A percentile compares a stretch with the other conserved stretches of the same genome.
These are phyloP conservation scores for Scopulariopsis brevicaulis DNA, from an alignment of 2,329 filamentous ascomycete genomes.

Conservation along the genomic window DNA sequence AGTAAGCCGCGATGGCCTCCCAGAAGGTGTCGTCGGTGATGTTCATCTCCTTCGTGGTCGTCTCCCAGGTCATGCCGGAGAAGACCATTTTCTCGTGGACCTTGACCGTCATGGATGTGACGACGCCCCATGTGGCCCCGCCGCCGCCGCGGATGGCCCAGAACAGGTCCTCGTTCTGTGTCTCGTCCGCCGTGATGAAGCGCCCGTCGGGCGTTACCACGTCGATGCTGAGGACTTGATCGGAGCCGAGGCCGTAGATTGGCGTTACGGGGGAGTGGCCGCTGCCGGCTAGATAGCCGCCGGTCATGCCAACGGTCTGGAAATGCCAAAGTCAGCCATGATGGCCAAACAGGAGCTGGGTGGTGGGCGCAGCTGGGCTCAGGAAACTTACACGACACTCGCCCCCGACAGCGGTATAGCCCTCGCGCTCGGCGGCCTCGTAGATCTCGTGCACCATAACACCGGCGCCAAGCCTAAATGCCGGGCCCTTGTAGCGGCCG, in stretches of 20 bases:
- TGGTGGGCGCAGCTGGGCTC: neutral
- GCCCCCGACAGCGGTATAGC: constrained; percentile 38
- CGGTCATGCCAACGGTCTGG: constrained; percentile 41
- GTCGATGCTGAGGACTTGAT: constrained; percentile 34
- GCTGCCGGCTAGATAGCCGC: constrained; percentile 50
- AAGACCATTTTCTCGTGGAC: constrained; percentile 30
- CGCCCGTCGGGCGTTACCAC: constrained; percentile 34
- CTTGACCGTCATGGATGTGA: constrained; percentile 42
- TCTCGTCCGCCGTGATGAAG: constrained; percentile 26
- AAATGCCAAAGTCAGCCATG: neutral
- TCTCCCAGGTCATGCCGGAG: constrained; percentile 23
- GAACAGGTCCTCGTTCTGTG: constrained; percentile 31
- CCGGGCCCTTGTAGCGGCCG: constrained; percentile 26
- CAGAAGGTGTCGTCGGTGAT: constrained; percentile 31
- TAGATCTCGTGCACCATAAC: constrained; percentile 42
- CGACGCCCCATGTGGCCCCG: constrained; percentile 45
- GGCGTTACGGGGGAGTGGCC: constrained; percentile 43
- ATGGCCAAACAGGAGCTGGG: neutral
- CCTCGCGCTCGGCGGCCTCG: constrained; percentile 30
- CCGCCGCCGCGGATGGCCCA: constrained; percentile 37
- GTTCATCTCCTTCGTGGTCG: constrained; percentile 26
- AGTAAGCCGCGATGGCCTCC: constrained; percentile 30
- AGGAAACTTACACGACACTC: constrained; percentile 22
- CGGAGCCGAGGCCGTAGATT: constrained; percentile 40
- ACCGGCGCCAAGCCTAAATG: constrained; percentile 43